Base-by-base conservation (phyloP, 805 yeast species). In the Ogataea degrootiae region DNA sequence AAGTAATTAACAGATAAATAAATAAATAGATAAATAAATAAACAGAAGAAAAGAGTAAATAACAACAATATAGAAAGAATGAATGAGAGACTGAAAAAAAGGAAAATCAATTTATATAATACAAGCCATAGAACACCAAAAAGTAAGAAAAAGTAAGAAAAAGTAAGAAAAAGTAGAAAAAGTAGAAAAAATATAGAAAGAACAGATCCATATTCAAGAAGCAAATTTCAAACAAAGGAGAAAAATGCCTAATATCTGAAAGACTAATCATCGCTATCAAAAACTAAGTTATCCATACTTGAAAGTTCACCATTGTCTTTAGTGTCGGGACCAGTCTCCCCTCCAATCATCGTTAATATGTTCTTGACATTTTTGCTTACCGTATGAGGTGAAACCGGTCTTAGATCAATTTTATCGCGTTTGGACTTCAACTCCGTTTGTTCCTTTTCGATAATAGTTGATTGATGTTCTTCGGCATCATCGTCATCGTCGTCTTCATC, bases 401-500 rank as follows among this genome's bases (percentile, higher is more conserved):
- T 26, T 26, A 44, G 41, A 7, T 39, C 11, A 26, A 26, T 26
- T 26, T 8, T 26, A 26, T 26, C 31, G 11, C 11, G 31, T 26
- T 26, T 26, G 12, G 31, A 9, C 6, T 26, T 26, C 31, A 26
- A 7, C 11, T 26, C 12, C 31, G 11, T 26, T 6, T 9, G 11
- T 26, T 26, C 31, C 31, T 26, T 43, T 5, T 37, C 49, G n/a
- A 41, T 44, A 23, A 42, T 46, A 1, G 49, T 41, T 11, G 53
- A 45, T 23, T 46, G 44, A 51, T 23, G 23, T 22, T 22, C 16
- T 17, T 49, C 52, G 16, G 49, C 52, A 12, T 53, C 55, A 14
- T 50, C 37, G 19, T 55, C 55, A 6, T 57, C 57, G 37, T 53
- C 60, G 6, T 53, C 55, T 1, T 49, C 54, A 1, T 56, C 53